Evolutionary conservation across 73 alveolate genomes (phyloP), one percentile per base, ranked within the genome.

Genomic region (Uronychia setigera): DNA sequence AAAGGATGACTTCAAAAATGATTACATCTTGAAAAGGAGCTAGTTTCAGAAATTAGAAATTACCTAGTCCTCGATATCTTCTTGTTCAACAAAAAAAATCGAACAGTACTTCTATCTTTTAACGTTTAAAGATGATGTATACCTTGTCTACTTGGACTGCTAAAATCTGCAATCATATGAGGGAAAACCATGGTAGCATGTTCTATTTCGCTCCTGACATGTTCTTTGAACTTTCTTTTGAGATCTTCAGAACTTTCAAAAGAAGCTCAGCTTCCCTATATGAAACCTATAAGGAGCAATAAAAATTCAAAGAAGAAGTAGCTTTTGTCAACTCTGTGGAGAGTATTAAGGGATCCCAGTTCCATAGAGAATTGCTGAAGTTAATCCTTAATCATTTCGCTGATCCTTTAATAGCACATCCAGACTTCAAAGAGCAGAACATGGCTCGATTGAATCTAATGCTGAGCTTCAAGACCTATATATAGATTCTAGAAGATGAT

Each of bases 361-460:
- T 46, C 67, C 25, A 80, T 5, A 0, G 0, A 19, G 86, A 77
- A 26, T 35, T 86, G 75, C 29, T 79, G 31, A 28, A 32, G 34
- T 79, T 86, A 32, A 86, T 86, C 35, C 59, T 81, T 26, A 78
- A 79, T 26, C 92, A 86, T 59, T 86, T 86, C 83, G 35, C 29
- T 58, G 92, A 86, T 33, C 58, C 82, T 13, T 59, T 46, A 58
- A 86, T 86, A 5, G 76, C 83, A 0, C 79, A 86, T 29, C 92
- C 92, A 26, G 92, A 86, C 60, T 59, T 79, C 30, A 86, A 86
- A 34, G 92, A 86, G 27, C 25, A 34, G 1, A 76, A 86, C 74
- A 34, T 86, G 29, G 74, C 87, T 0, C 74, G 92, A 13, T 33
- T 86, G 27, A 86, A 86, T 46, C 29, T 78, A 25, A 26, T 86